A percentile compares a stretch with the other conserved stretches of the same genome.
Evolutionary conservation across 352 stramenopile species (phyloP).

Genomic region (Thraustochytrium sp.): DNA sequence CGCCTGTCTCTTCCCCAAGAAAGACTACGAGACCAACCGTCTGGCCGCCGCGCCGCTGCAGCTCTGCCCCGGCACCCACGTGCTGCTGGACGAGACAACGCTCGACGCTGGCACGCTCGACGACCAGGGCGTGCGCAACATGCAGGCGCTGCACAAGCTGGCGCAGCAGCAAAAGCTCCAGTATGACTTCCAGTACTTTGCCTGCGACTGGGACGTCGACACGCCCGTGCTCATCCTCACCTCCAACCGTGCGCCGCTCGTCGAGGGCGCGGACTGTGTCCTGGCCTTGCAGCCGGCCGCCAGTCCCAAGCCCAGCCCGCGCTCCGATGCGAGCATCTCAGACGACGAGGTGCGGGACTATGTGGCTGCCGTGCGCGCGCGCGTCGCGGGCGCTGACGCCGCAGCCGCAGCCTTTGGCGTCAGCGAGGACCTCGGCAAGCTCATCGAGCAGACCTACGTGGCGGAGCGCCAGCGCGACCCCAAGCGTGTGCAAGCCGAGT

Average conservation of each 20-base stretch:
- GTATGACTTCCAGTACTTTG: constrained; percentile 12
- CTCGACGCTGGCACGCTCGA: neutral
- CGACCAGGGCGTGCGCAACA: constrained; percentile 8
- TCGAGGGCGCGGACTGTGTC: neutral
- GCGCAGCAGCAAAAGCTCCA: neutral
- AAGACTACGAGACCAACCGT: constrained; percentile 19
- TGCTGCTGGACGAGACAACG: constrained; percentile 22
- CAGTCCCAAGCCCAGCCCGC: neutral
- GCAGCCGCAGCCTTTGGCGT: neutral
- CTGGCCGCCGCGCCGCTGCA: neutral
- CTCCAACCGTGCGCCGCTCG: neutral
- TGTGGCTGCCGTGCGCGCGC: too few species aligned
- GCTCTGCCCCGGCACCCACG: neutral
- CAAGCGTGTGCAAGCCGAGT: neutral
- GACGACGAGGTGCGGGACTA: neutral
- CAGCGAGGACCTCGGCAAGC: neutral
- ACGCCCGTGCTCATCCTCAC: neutral
- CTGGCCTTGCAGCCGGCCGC: neutral
- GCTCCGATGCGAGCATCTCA: neutral
- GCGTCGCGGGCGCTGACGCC: neutral
- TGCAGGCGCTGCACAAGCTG: neutral
- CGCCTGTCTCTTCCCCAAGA: neutral
- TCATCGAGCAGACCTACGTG: neutral
- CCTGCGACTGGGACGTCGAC: neutral
- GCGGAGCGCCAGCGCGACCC: neutral